Conservation (phyloP, 2,329 filamentous ascomycete species). For the Nannizziopsis arthrosporioides region DNA sequence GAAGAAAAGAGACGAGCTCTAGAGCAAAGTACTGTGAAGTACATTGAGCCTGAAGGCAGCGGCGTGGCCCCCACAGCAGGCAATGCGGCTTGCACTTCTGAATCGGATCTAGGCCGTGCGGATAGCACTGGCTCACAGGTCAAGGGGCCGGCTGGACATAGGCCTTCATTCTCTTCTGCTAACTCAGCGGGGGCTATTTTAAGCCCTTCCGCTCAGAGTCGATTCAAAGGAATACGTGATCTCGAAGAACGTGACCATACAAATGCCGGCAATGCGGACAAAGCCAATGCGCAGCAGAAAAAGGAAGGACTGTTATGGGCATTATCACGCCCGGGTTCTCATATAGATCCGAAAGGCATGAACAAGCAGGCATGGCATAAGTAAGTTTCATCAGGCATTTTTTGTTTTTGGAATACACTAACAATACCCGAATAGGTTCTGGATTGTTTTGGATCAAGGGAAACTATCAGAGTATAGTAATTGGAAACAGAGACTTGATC, state of each 20-base stretch:
- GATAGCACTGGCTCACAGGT: slow-evolving; percentile 64
- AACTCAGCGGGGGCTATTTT: slow-evolving; percentile 18
- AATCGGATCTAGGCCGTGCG: slow-evolving; percentile 58
- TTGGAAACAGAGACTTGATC: slow-evolving; percentile 93
- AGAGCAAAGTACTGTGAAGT: slow-evolving; percentile 72
- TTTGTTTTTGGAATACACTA: background rate
- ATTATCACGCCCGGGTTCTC: slow-evolving; percentile 78
- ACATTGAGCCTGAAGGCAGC: slow-evolving; percentile 55
- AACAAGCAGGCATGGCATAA: slow-evolving; percentile 99
- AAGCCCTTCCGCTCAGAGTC: slow-evolving; percentile 33
- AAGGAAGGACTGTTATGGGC: slow-evolving; percentile 96
- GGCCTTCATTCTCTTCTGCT: slow-evolving; percentile 36
- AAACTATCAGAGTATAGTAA: slow-evolving; percentile 97
- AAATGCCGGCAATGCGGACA: slow-evolving; percentile 43
- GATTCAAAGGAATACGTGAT: slow-evolving; percentile 86
- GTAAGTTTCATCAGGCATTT: slow-evolving; percentile 41
- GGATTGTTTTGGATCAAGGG: slow-evolving; percentile 95
- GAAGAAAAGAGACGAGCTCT: slow-evolving; percentile 85
- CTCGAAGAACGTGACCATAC: slow-evolving; percentile 69
- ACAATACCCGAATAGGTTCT: slow-evolving; percentile 53
- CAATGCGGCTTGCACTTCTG: slow-evolving; percentile 42
- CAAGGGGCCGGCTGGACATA: slow-evolving; percentile 39
- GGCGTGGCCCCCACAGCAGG: slow-evolving; percentile 24
- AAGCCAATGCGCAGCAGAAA: slow-evolving; percentile 52
- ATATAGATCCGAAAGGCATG: slow-evolving; percentile 86